Base-by-base conservation (phyloP, 225 moss, liverwort and hornwort species). In the Straminergon stramineum region DNA sequence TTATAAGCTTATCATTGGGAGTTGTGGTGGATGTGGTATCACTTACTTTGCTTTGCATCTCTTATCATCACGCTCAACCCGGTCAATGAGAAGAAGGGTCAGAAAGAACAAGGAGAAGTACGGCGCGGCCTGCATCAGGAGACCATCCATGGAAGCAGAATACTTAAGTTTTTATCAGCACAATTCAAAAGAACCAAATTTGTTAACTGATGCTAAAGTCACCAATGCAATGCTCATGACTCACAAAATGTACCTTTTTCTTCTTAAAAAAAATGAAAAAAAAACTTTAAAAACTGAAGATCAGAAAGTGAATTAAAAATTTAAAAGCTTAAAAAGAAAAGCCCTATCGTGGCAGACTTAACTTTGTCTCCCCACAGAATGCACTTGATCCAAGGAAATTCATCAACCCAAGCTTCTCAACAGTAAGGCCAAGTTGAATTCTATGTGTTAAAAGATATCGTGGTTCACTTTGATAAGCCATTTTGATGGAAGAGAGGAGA, bases 21-120 rank as follows among this genome's bases (percentile, higher is more conserved):
- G 9, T 4, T 4, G 1, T 22, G 16, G 58, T 48, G 48, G 43
- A 61, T 67, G 55, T 68, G 79, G 63, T 7, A 79, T 88, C 63
- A 89, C 91, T 90, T 91, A 94, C 94, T 92, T 94, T 27, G 90
- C 84, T 85, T 87, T 90, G 91, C 94, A 94, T 94, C 91, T 92
- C 88, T 77, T 92, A 62, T 94, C 94, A 87, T 94, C 94, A 13
- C 91, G 93, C 76, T 93, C 91, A 37, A 91, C 92, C 9, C 92
- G 91, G 84, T 94, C 91, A 88, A 94, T 0, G 74, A 94, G 90
- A 63, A 91, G 87, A 69, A 92, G 27, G 37, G 62, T 37, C 76
- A 92, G 57, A 86, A 91, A 92, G 17, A 90, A 7, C 10, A 90
- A 43, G 30, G 91, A 94, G 76, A 94, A 90, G 84, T 93, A 93